Conservation (phyloP, 2,329 filamentous ascomycete genomes). For the Cladosporium velox region DNA sequence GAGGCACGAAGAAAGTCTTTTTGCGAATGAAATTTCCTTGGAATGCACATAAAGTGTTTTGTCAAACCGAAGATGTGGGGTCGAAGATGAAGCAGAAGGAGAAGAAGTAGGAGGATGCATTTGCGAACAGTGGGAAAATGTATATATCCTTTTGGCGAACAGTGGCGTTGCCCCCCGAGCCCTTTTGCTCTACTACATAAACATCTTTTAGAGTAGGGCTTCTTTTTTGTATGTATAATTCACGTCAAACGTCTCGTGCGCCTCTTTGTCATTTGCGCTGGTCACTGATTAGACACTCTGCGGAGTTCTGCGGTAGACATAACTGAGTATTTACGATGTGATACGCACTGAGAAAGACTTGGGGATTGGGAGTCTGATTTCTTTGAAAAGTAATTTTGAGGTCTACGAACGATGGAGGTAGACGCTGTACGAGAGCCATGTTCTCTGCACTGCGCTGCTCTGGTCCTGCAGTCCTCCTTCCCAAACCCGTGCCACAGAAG, state of each 20-base stretch:
- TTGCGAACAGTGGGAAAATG: constrained; percentile 14
- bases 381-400: too few relatives aligned
- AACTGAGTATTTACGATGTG: neutral
- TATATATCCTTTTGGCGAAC: constrained; percentile 22
- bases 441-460: too few relatives aligned
- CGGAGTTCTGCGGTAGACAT: neutral
- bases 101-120: constrained; percentile 7
- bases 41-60: constrained; percentile 11
- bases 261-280: neutral
- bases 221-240: constrained; percentile 19
- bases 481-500: too few relatives aligned
- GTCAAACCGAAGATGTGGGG: neutral
- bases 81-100: neutral
- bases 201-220: constrained; percentile 15
- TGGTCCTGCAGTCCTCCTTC: too few relatives aligned
- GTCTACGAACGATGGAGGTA: too few relatives aligned
- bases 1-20: neutral
- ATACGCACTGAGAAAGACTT: too few relatives aligned
- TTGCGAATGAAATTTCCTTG: neutral
- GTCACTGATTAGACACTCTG: too few relatives aligned
- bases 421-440: too few relatives aligned
- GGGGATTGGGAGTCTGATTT: neutral
- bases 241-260: constrained; percentile 2
- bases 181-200: constrained; percentile 15
- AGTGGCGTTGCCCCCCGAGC: constrained; percentile 17